Conservation (phyloP, 768 basidiomycete genomes). For the Boletus vinaceobasis region DNA sequence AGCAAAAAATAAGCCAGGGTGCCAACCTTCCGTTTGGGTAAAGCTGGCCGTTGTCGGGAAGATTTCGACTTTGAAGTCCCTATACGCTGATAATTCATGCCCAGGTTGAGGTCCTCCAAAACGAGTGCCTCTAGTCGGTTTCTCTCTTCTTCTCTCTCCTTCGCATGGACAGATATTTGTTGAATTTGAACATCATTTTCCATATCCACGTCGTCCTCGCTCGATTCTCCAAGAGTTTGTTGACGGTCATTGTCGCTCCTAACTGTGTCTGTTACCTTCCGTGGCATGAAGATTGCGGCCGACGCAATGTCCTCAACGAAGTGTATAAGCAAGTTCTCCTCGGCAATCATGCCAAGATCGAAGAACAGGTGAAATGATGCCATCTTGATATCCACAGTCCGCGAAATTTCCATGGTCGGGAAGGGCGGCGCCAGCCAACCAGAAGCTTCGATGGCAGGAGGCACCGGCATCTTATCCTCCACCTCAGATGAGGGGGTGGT, state of each 20-base stretch:
- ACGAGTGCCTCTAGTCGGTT: constrained; percentile 46
- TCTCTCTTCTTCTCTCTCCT: constrained; percentile 38
- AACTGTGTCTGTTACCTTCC: background rate
- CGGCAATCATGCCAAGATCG: constrained; percentile 52
- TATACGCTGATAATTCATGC: constrained; percentile 40
- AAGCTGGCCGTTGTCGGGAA: constrained; percentile 3
- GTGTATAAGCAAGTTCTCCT: constrained; percentile 36
- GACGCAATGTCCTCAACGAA: constrained; percentile 49
- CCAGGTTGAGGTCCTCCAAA: constrained; percentile 57
- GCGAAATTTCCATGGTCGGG: background rate
- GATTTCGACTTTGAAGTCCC: constrained; percentile 5
- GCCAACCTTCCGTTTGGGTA: constrained; percentile 18
- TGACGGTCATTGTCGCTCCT: background rate
- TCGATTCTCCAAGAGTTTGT: constrained; percentile 1
- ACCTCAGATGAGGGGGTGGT: constrained; percentile 15
- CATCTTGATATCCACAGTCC: constrained; percentile 36
- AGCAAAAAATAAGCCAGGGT: background rate
- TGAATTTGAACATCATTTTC: constrained; percentile 26
- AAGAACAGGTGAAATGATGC: constrained; percentile 74
- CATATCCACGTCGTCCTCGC: constrained; percentile 12
- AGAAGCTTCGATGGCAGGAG: constrained; percentile 21
- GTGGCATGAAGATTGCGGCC: constrained; percentile 11
- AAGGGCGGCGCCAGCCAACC: constrained; percentile 2
- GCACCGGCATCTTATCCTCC: constrained; percentile 7
- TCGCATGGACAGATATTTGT: constrained; percentile 9